phyloP scores from a whole-genome alignment of 768 basidiomycete species.

The Suillus hirtellus region DNA sequence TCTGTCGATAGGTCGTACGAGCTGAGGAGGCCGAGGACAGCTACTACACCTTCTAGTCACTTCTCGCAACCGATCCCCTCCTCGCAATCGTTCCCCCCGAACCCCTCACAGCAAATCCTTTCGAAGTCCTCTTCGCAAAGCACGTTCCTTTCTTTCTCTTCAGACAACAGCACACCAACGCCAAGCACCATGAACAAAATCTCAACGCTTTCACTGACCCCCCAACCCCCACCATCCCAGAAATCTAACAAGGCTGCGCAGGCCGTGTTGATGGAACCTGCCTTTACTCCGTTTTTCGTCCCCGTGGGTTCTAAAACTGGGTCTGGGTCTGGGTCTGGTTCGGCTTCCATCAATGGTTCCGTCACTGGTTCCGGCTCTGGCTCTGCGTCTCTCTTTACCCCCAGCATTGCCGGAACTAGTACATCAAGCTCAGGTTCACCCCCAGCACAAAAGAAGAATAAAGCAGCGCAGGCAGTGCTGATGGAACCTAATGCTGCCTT shows the following conservation, averaged over 20 bases:
- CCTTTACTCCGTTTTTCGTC: neutral
- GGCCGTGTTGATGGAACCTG: neutral
- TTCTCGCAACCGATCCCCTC: neutral
- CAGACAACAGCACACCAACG: neutral
- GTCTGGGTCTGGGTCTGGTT: neutral
- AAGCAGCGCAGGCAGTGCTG: constrained; percentile 10
- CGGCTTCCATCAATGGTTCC: neutral
- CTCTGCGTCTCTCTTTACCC: neutral
- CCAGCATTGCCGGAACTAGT: neutral
- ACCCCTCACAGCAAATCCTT: neutral
- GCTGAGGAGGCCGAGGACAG: neutral
- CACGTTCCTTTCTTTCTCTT: neutral
- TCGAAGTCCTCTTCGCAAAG: neutral
- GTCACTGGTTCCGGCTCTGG: no score
- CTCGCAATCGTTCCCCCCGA: neutral
- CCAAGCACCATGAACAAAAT: neutral
- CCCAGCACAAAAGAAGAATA: neutral
- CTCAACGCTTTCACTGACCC: neutral
- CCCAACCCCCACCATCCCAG: neutral
- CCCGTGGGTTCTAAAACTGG: neutral
- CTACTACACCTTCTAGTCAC: neutral
- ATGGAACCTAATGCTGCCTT: constrained; percentile 1
- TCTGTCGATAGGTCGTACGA: neutral
- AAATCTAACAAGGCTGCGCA: neutral
- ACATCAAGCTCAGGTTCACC: neutral